phyloP scores from a whole-genome alignment of 345 rosid species.

The Crucihimalaya himalaica region DNA sequence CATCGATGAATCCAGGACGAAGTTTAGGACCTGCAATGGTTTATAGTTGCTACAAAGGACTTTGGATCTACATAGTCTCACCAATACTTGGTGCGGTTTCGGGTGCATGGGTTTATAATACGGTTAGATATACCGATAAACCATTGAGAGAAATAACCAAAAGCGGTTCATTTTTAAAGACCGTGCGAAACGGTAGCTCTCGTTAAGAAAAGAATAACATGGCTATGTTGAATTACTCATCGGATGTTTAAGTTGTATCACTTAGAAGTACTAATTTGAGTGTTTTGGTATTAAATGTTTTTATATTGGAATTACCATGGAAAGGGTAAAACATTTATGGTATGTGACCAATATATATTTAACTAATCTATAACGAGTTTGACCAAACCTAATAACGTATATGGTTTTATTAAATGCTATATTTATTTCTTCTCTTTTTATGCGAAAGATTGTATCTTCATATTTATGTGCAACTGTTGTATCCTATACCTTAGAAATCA shows the following conservation, averaged over 20 bases:
- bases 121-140: slow-evolving; percentile 74
- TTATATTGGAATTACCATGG: neutral
- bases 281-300: neutral
- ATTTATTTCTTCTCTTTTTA: neutral
- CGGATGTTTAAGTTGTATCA: slow-evolving; percentile 24
- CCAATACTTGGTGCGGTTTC: slow-evolving; percentile 73
- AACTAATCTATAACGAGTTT: slow-evolving; percentile 1
- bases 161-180: slow-evolving; percentile 56
- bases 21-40: slow-evolving; percentile 90
- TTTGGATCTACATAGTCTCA: slow-evolving; percentile 69
- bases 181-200: slow-evolving; percentile 30
- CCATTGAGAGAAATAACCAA: slow-evolving; percentile 67
- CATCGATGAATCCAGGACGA: slow-evolving; percentile 91
- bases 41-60: slow-evolving; percentile 50
- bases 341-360: slow-evolving; percentile 16
- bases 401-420: slow-evolving; percentile 1
- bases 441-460: neutral
- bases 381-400: slow-evolving; percentile 6
- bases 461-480: neutral
- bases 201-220: neutral
- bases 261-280: slow-evolving; percentile 3
- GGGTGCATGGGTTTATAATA: slow-evolving; percentile 79
- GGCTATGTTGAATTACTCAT: slow-evolving; percentile 4
- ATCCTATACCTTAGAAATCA: neutral
- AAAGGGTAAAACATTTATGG: slow-evolving; percentile 9